Base-by-base conservation (phyloP, 2,329 filamentous ascomycete species). In the Xylariaceae sp. region DNA sequence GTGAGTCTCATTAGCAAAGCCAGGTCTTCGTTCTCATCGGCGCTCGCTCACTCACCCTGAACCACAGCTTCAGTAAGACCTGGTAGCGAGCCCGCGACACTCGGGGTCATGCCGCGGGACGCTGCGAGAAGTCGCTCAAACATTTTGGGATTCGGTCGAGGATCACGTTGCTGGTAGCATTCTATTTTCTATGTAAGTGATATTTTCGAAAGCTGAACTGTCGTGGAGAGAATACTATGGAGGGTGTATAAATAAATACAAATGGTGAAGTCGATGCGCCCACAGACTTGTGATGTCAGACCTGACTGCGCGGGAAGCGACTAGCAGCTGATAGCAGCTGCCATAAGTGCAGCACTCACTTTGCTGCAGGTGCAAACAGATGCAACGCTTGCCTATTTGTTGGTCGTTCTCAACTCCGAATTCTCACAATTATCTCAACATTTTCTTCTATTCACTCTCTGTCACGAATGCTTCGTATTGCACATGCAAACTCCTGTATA, bases 81-180 rank as follows among this genome's bases (percentile, higher is more conserved):
- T n/a, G 58, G 52, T 18, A 53, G 59, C 17, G 51, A 49, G 15
- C 48, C 54, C 35, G 57, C 37, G 50, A 55, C 47, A 10, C 48
- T 50, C 11, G n/a, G 2, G 13, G 30, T 17, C 17, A 62, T n/a
- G 9, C 48, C 18, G 11, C 52, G 54, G 9, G 59, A 57, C 18
- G 50, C 53, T 51, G 56, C 51, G 39, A 65, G 55, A 49, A 66
- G 61, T 23, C 37, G 39, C 45, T 59, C 61, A 30, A 65, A 58
- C 62, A 66, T 66, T 8, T 53, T 2, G 37, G 55, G 39, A 17
- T 5, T 34, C 9, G n/a, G 17, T 55, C 15, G 4, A 8, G n/a
- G 17, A 18, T 13, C 37, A 35, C 7, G 51, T 34, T 7, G 37
- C 37, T 6, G 4, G 7, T 10, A 42, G 4, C 11, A 42, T 42